phyloP scores from a whole-genome alignment of 2,329 filamentous ascomycete species.

The Pyricularia pennisetigena region DNA sequence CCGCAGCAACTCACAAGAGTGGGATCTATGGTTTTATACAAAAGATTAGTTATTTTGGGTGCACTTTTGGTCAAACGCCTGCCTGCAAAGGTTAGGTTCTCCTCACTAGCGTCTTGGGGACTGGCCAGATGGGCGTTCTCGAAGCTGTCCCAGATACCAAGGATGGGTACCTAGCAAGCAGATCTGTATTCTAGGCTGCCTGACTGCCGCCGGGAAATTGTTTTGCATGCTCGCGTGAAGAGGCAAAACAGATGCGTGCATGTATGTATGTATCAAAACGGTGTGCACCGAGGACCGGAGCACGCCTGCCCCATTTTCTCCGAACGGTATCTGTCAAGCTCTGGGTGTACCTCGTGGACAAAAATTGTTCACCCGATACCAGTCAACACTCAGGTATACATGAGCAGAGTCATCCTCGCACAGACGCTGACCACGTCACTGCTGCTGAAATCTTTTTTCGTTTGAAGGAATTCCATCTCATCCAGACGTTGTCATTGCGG shows the following conservation, averaged over 20 bases:
- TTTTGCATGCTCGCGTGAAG: background rate
- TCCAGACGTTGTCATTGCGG: background rate
- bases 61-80: background rate
- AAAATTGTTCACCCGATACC: background rate
- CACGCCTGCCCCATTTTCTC: background rate
- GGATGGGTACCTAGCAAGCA: too few relatives aligned
- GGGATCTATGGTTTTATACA: background rate
- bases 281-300: background rate
- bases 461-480: background rate
- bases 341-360: background rate
- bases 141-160: background rate
- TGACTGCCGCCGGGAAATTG: background rate
- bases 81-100: background rate
- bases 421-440: background rate
- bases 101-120: background rate
- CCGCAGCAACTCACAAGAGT: too few relatives aligned
- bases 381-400: background rate
- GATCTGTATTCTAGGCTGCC: background rate
- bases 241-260: background rate
- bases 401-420: background rate
- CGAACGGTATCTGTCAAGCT: background rate
- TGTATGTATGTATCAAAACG: background rate
- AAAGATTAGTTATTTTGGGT: background rate
- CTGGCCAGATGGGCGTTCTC: background rate
- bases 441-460: background rate